These are phyloP conservation scores for Verbascum thapsus DNA, from an alignment of 257 asterid species.

Conservation along the genomic window DNA sequence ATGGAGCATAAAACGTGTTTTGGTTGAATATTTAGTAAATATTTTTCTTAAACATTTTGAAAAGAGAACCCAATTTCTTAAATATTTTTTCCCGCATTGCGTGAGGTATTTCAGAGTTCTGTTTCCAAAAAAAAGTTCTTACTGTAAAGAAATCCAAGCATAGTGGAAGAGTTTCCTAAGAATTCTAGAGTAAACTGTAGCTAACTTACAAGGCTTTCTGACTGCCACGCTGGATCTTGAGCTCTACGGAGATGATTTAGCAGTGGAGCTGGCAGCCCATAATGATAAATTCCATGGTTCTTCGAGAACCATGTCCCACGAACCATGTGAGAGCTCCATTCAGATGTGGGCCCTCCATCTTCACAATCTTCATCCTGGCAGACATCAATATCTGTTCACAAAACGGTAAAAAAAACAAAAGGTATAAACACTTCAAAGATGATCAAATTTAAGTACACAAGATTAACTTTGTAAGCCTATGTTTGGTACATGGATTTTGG, in stretches of 20 bases:
- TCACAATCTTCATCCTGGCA: conserved; percentile 46
- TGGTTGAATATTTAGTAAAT: too few relatives aligned
- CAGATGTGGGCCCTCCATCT: conserved; percentile 33
- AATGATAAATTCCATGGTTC: conserved; percentile 59
- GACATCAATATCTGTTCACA: conserved; percentile 57
- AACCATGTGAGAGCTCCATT: conserved; percentile 81
- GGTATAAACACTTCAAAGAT: background rate
- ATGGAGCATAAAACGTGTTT: too few relatives aligned
- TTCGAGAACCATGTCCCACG: conserved; percentile 90
- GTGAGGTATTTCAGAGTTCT: too few relatives aligned
- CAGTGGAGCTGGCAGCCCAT: conserved; percentile 76
- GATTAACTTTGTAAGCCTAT: too few relatives aligned
- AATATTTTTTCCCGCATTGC: too few relatives aligned
- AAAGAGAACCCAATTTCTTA: too few relatives aligned
- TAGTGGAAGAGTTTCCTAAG: background rate
- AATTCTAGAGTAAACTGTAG: conserved; percentile 21
- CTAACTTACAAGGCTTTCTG: conserved; percentile 46
- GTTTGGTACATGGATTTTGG: too few relatives aligned
- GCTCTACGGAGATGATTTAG: conserved; percentile 67
- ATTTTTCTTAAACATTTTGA: too few relatives aligned
- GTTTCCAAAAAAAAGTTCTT: too few relatives aligned
- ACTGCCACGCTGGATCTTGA: conserved; percentile 36
- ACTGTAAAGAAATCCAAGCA: too few relatives aligned
- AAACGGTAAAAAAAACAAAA: conserved; percentile 12
- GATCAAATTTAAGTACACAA: background rate